Base-by-base conservation (phyloP, 2,329 filamentous ascomycete species). In the Ceratocystis papillata region DNA sequence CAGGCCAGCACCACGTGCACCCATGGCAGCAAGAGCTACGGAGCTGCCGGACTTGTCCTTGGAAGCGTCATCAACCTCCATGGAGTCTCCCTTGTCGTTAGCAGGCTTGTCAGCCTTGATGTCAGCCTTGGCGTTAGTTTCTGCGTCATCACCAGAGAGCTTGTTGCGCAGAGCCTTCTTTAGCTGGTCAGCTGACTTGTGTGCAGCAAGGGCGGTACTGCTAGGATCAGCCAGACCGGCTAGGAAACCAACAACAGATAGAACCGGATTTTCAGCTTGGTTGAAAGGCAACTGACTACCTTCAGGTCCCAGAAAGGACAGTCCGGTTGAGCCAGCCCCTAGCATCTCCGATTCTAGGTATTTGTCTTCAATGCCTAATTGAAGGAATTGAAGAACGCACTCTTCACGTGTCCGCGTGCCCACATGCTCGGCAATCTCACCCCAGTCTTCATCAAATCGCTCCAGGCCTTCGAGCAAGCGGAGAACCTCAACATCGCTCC, bases 341-440 rank as follows among this genome's bases (percentile, higher is more conserved):
- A 75, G 72, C 2, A 72, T 71, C 72, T 93, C 87, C 6, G 90
- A 85, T 72, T 97, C 92, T 8, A 96, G 80, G 73, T 96, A 99
- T 75, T 96, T 95, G 78, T 96, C 93, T 75, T 97, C 94, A 69
- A 99, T 99, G 71, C 96, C 93, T 45, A 99, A 81, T 73, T 96
- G 91, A 69, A 99, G 76, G 79, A 99, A 99, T 74, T 96, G 94
- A 71, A 97, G 82, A 17, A 97, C 93, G 74, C 94, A 99, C 77
- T 99, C 93, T 75, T 99, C 95, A 64, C 90, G 83, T 1, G 91
- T 96, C 68, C 93, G 87, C 2, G 90, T 95, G 62, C 89, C 89
- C 55, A 99, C 94, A 72, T 96, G 89, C 69, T 93, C 90, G 1
- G 95, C 87, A 70, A 99, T 92, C 72, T 90, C 85, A 67, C 89